Base-by-base conservation (phyloP, 805 yeast genomes). In the Kuraishia cidri region DNA sequence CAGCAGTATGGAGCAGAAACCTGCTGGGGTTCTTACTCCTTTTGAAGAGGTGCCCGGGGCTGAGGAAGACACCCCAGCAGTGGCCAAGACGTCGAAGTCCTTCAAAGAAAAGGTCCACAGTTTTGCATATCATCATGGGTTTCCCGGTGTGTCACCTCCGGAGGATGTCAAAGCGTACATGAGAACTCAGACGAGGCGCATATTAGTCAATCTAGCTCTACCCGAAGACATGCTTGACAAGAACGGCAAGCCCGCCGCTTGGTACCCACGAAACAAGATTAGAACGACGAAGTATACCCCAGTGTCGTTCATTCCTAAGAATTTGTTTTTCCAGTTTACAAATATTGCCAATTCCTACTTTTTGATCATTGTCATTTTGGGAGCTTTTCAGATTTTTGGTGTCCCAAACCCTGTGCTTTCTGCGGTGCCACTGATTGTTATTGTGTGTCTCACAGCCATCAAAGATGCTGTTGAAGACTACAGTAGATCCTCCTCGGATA, bases 381-480 rank as follows among this genome's bases (percentile, higher is more conserved):
- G 80, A 29, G 71, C 69, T 20, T 77, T 79, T 52, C 64, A 74
- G 39, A 72, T 82, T 29, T 82, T 82, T 50, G 94, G 94, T 30
- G 87, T 79, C 14, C 65, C 72, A 21, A 64, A 64, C 37, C 87
- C 92, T 1, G 90, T 75, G 2, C 60, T 82, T 46, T 79, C 82
- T 14, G 83, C 87, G 3, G 88, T 81, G 22, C 94, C 94, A 3
- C 69, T 82, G 49, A 79, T 81, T 51, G 88, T 82, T 35, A 81
- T 82, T 60, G 87, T 82, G 13, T 62, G 66, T 34, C 60, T 82
- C 41, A 82, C 92, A 3, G 88, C 86, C 4, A 49, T 77, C 40
- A 79, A 80, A 47, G 92, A 83, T 55, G 88, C 80, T 0, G 62
- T 82, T 43, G 94, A 82, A 55, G 94, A 82, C 52, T 78, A 72